Percentiles rank a stretch among this genome's conserved stretches.
phyloP scores from a whole-genome alignment of 805 yeast species.

The Ogataea salicorniae region DNA sequence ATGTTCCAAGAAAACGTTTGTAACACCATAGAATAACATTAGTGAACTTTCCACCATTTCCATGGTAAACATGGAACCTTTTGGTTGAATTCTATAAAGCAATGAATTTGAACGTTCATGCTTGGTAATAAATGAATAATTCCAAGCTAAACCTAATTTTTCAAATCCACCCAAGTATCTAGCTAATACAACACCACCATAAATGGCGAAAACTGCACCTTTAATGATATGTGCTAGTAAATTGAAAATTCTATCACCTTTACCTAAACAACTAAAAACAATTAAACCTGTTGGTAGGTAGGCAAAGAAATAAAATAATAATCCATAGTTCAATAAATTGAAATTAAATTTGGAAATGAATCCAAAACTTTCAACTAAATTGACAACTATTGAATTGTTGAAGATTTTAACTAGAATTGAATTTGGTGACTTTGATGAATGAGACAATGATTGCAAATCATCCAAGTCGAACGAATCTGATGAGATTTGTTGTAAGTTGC shows the following conservation, averaged over 20 bases:
- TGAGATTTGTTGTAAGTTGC: constrained; percentile 8
- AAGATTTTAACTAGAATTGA: constrained; percentile 29
- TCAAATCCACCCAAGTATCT: constrained; percentile 82
- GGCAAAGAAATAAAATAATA: constrained; percentile 54
- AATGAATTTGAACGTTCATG: constrained; percentile 21
- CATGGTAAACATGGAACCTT: constrained; percentile 56
- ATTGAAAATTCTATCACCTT: constrained; percentile 64
- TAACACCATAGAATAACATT: constrained; percentile 81
- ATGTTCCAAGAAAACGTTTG: constrained; percentile 89
- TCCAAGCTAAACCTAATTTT: constrained; percentile 90
- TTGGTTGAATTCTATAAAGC: constrained; percentile 38
- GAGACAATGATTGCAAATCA: too few relatives aligned
- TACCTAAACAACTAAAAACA: constrained; percentile 65
- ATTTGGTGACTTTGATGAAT: constrained; percentile 1
- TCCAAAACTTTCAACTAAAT: constrained; percentile 21
- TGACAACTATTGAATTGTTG: constrained; percentile 19
- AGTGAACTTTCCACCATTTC: constrained; percentile 78
- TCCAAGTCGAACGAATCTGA: constrained; percentile 15
- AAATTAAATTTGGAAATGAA: constrained; percentile 36
- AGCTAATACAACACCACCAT: constrained; percentile 77
- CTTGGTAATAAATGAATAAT: constrained; percentile 33
- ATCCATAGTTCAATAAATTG: constrained; percentile 54
- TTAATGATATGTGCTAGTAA: constrained; percentile 92
- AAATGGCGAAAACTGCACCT: constrained; percentile 79
- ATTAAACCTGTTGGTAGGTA: constrained; percentile 56